Evolutionary conservation across 2,329 filamentous ascomycete species (phyloP).

Genomic region (Phialocephala sp.): DNA sequence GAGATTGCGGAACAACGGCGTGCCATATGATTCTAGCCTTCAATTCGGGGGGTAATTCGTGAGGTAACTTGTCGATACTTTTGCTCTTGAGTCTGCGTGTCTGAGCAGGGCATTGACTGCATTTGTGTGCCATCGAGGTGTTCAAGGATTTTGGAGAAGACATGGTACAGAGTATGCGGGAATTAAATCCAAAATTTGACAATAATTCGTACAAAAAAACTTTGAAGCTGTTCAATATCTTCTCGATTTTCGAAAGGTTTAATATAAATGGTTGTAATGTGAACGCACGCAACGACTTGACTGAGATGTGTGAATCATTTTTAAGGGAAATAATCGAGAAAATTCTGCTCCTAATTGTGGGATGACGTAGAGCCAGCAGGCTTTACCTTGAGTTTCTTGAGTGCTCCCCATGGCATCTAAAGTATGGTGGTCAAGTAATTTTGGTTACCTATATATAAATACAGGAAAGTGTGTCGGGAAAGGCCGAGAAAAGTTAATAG

Average conservation of each 20-base stretch:
- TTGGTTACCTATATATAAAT: too few relatives aligned
- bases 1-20: background rate
- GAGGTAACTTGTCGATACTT: background rate
- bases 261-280: background rate
- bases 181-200: background rate
- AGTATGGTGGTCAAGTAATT: background rate
- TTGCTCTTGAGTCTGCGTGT: too few relatives aligned
- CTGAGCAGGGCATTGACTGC: background rate
- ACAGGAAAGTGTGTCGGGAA: too few relatives aligned
- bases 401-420: background rate
- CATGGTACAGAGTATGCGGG: background rate
- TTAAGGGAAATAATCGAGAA: too few relatives aligned
- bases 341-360: background rate
- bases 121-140: background rate
- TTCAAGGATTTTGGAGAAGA: background rate
- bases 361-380: background rate
- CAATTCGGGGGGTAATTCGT: constrained; percentile 12
- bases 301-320: background rate
- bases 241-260: background rate
- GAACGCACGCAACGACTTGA: background rate
- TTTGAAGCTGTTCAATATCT: too few relatives aligned
- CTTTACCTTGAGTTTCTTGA: background rate
- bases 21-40: constrained; percentile 5
- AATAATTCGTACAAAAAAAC: background rate
- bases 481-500: too few relatives aligned